Percentiles rank a stretch among this genome's conserved stretches.
Conservation (phyloP, 208 protist species). For the Paratrypanosoma confusum region DNA sequence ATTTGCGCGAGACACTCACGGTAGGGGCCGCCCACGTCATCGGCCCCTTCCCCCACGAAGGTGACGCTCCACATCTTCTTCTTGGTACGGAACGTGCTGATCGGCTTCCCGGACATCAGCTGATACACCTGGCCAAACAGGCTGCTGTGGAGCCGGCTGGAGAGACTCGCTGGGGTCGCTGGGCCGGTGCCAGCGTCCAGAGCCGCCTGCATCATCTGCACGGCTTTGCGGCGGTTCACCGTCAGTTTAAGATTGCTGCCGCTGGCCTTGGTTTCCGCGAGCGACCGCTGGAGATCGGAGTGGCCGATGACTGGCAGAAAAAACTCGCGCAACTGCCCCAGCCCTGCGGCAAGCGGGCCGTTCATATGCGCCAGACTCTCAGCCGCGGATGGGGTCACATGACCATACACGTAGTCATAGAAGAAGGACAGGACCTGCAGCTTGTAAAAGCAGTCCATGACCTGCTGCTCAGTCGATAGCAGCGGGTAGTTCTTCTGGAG, state of each 20-base stretch:
- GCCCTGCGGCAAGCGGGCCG: conserved; percentile 6
- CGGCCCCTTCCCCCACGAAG: conserved; percentile 85
- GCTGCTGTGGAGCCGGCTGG: conserved; percentile 40
- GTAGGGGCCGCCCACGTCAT: conserved; percentile 91
- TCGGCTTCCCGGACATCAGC: conserved; percentile 43
- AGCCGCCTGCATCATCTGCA: conserved; percentile 23
- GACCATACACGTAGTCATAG: no score
- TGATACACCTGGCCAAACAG: conserved; percentile 84
- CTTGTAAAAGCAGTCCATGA: no score
- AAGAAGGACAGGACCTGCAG: no score
- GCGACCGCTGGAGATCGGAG: conserved; percentile 26
- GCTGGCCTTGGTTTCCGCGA: conserved; percentile 30
- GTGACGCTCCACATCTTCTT: conserved; percentile 79
- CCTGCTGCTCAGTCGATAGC: no score
- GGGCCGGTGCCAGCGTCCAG: neutral
- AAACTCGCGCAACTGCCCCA: conserved; percentile 14
- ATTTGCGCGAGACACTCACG: conserved; percentile 85
- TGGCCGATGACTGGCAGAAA: conserved; percentile 32
- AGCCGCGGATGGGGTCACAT: no score
- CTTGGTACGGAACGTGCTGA: conserved; percentile 53
- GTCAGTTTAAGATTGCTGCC: conserved; percentile 59
- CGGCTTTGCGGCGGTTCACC: conserved; percentile 71
- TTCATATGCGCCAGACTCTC: no score
- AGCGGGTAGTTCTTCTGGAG: no score
- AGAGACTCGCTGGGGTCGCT: conserved; percentile 18